Base-by-base conservation (phyloP, 192 early-diverging fungal genomes). In the Podila clonocystis region DNA sequence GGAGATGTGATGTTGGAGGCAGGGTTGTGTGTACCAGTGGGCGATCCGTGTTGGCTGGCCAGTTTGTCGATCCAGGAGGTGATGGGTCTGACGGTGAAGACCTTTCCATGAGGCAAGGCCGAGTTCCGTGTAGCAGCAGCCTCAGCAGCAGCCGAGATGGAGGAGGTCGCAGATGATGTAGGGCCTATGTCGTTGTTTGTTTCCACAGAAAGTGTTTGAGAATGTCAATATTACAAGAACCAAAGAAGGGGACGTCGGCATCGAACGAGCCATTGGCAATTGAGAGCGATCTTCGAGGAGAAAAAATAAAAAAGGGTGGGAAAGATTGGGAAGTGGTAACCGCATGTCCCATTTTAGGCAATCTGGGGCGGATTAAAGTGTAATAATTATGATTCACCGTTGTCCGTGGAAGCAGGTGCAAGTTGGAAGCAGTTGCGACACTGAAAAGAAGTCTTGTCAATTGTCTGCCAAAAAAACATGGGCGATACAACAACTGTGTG, bases 61-160 rank as follows among this genome's bases (percentile, higher is more conserved):
- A 85, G 49, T 28, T 83, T 75, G 67, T 85, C 84, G 69, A 85
- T 85, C 84, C 84, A 85, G 15, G 79, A 83, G 0, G 74, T 55
- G 28, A 75, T 66, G n/a, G 82, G 82, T 4, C 82, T 67, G 17
- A 83, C 75, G 19, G 82, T 79, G 30, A 79, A 83, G 13, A 68
- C 55, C 58, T 80, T 72, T 17, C 62, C 62, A 22, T 64, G 70
- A 30, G 70, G 70, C 33, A 64, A 48, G 17, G 70, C 45, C 13
- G 70, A 64, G 68, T 60, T 62, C 41, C 2, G 19, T 11, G 57
- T 30, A 30, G 68, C 59, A 11, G 48, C 67, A 9, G 67, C 57
- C 13, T 31, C 36, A 19, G 57, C 67, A 15, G 68, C 68, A 5
- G 68, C 59, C 20, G 68, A 22, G 48, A 62, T 62, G 41, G 68